phyloP scores from a whole-genome alignment of 108 stramenopile genomes.

The Conticribra weissflogii region DNA sequence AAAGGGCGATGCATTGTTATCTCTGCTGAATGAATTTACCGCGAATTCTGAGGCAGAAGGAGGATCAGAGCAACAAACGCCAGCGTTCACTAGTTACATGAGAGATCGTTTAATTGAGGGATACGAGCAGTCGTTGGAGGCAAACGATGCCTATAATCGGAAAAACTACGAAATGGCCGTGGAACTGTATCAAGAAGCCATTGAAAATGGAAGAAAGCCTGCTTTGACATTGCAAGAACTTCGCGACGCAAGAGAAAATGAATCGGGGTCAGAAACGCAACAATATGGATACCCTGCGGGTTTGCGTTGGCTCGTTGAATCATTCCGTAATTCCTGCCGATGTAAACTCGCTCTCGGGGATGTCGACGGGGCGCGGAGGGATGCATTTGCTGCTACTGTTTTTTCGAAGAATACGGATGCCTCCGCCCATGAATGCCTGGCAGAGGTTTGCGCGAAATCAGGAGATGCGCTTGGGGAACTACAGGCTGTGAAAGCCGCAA shows the following conservation, averaged over 20 bases:
- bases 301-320: conserved; percentile 36
- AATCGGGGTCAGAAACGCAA: neutral
- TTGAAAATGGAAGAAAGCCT: conserved; percentile 43
- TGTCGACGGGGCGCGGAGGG: conserved; percentile 46
- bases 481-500: conserved; percentile 32
- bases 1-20: conserved; percentile 23
- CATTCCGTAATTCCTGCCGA: conserved; percentile 37
- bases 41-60: conserved; percentile 1
- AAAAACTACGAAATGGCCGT: conserved; percentile 35
- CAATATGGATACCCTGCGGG: conserved; percentile 21
- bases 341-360: conserved; percentile 32
- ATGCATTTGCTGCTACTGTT: conserved; percentile 50
- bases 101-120: conserved; percentile 27
- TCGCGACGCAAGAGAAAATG: conserved; percentile 1
- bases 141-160: conserved; percentile 15
- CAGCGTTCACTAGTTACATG: conserved; percentile 15
- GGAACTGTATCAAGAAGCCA: conserved; percentile 42
- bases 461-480: conserved; percentile 42
- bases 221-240: conserved; percentile 47
- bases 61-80: neutral
- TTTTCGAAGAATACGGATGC: conserved; percentile 36
- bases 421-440: conserved; percentile 50
- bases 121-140: conserved; percentile 35
- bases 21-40: conserved; percentile 31
- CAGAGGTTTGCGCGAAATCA: conserved; percentile 38